Evolutionary conservation across 305 asterid species (phyloP), one percentile per base, ranked within the genome.

Genomic region (Solanum hybrid): DNA sequence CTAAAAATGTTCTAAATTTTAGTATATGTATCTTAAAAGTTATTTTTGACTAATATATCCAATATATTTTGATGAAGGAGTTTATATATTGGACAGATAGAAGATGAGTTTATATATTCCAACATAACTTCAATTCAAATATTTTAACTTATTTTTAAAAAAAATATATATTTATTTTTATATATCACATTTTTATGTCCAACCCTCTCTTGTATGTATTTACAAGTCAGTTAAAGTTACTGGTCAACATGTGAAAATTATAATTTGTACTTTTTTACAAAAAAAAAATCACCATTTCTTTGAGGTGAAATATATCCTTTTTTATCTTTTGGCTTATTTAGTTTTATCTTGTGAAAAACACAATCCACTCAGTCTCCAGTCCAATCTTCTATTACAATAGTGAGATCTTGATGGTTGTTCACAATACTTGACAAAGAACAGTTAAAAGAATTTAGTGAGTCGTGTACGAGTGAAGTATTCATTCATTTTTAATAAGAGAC

Each of bases 351-450:
- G 89, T 71, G 36, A 90, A 90, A 29, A 45, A 78, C 71, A 87
- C 37, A 90, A 86, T 88, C 85, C 87, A 73, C 71, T 75, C 86
- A 84, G 78, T 90, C 93, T 72, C 86, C 75, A 76, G 76, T 90
- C 88, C 31, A 88, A 71, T 90, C 2, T 19, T 19, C 24, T 56
- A 56, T 56, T 7, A 60, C 10, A 60, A 60, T 19, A 60, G 71
- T 60, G 71, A 60, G 71, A 56, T 56, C 85, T 36, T 72, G 85
- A 11, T 78, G 45, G 31, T 2, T 37, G 31, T 36, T n/a, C 40
- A 34, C 42, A 77, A 34, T n/a, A 76, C 26, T 76, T 77, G 42
- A 34, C 45, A 35, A 76, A 32, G 14, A 78, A 35, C 51, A 22
- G 56, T 15, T 51, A 51, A 51, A 76, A 4, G 40, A 73, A 32